Evolutionary conservation across 768 basidiomycete genomes (phyloP).

Genomic region (Calocybe gangraenosa): DNA sequence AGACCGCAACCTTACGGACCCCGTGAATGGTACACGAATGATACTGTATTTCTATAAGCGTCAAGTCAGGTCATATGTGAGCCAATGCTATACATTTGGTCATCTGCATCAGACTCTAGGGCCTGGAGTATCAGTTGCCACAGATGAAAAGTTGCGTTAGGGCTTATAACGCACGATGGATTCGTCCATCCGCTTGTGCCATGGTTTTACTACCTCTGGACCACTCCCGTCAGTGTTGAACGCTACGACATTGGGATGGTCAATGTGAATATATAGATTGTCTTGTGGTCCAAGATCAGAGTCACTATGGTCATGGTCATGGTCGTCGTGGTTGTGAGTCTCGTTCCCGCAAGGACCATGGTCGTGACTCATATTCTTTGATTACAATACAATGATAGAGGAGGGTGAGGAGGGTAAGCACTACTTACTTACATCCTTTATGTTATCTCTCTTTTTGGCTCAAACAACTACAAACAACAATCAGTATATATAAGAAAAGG

Average conservation of each 20-base stretch:
- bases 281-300: constrained; percentile 56
- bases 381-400: too few relatives aligned
- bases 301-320: constrained; percentile 55
- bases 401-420: too few relatives aligned
- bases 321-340: constrained; percentile 46
- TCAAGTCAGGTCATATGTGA: not conserved
- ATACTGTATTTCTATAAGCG: constrained; percentile 43
- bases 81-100: constrained; percentile 61
- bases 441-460: not conserved
- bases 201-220: constrained; percentile 75
- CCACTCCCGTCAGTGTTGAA: constrained; percentile 59
- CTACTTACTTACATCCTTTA: too few relatives aligned
- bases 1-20: constrained; percentile 78
- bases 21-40: constrained; percentile 82
- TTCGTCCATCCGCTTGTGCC: constrained; percentile 76
- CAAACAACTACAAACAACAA: constrained; percentile 11
- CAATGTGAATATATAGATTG: constrained; percentile 72
- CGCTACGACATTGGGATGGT: constrained; percentile 75
- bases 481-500: not conserved
- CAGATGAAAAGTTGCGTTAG: not conserved
- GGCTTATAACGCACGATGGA: constrained; percentile 43
- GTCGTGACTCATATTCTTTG: constrained; percentile 48
- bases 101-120: constrained; percentile 87
- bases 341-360: constrained; percentile 59
- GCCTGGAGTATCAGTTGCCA: constrained; percentile 40